These are phyloP conservation scores for Polychaeton citri DNA, from an alignment of 2,329 filamentous ascomycete genomes.

Conservation along the genomic window DNA sequence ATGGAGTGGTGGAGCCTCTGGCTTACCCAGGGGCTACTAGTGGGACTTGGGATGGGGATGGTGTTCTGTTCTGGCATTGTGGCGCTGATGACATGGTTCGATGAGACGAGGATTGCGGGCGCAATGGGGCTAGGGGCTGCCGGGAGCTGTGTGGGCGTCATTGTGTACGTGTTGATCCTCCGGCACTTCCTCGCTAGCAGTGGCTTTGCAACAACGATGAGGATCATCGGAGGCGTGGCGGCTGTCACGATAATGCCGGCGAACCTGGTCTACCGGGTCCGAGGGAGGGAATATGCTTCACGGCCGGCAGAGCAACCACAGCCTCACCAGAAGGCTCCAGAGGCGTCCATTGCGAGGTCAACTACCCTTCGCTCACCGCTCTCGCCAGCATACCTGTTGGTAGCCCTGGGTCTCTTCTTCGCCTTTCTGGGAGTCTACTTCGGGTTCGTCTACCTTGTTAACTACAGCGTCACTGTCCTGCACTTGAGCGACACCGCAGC, in stretches of 20 bases:
- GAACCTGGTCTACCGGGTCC: conserved; percentile 11
- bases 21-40: conserved; percentile 22
- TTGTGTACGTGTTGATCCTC: conserved; percentile 20
- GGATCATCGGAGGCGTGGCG: conserved; percentile 10
- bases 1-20: conserved; percentile 13
- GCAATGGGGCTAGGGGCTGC: conserved; percentile 21
- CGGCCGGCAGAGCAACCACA: not conserved
- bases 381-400: conserved; percentile 10
- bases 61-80: conserved; percentile 18
- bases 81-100: conserved; percentile 23
- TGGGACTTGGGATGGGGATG: conserved; percentile 21
- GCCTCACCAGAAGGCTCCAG: too few species aligned
- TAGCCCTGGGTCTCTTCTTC: conserved; percentile 19
- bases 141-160: conserved; percentile 22
- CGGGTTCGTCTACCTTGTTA: conserved; percentile 21
- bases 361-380: not conserved
- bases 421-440: conserved; percentile 21
- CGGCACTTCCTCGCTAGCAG: conserved; percentile 16
- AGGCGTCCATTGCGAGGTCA: not conserved
- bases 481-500: conserved; percentile 11
- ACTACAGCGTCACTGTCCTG: conserved; percentile 16
- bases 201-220: conserved; percentile 21
- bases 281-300: conserved; percentile 5
- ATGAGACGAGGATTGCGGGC: conserved; percentile 18
- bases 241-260: conserved; percentile 11